Evolutionary conservation across 1,284 basidiomycete species (phyloP), one percentile per base, ranked within the genome.

Genomic region (Xanthoconium separans): DNA sequence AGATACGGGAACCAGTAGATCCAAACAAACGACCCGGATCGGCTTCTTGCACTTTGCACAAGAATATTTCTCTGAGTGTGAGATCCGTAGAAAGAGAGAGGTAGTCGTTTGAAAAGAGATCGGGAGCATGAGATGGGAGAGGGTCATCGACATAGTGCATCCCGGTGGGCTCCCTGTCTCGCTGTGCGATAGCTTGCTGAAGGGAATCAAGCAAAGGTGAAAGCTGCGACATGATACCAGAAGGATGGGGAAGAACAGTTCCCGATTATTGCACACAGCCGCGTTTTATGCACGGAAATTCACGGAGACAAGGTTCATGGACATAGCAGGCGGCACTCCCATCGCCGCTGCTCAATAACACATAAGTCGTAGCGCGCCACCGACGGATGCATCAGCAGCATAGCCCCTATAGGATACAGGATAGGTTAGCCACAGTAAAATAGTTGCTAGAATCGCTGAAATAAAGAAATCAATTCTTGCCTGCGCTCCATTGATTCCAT

Each of bases 101-200:
- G 63, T 86, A 86, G 67, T 87, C 83, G 60, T 37, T 87, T 11
- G 79, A 81, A 24, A 77, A 80, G 57, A 82, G 75, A 59, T 82
- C 81, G 36, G 59, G 58, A 56, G 61, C 50, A 53, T 46, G 20
- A 57, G 80, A 74, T 20, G 75, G 72, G 51, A 65, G 64, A 40
- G 70, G 61, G 10, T 56, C 18, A n/a, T 65, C 47, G 27, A 61
- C 46, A 41, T 4, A 11, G 46, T 51, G 47, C 37, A 48, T 11
- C 10, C 44, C 44, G 37, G 50, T 43, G 6, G 54, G 55, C 18
- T 42, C 7, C 40, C 36, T n/a, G 9, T 6, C 43, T 10, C 57
- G 45, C 30, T 20, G 24, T 12, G 39, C 4, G 37, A 64, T 27
- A 11, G 61, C 56, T 12, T 50, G 41, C 24, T 62, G 50, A 31